Evolutionary conservation across 2,329 filamentous ascomycete genomes (phyloP), one percentile per base, ranked within the genome.

Genomic region (Diaporthe velutina): DNA sequence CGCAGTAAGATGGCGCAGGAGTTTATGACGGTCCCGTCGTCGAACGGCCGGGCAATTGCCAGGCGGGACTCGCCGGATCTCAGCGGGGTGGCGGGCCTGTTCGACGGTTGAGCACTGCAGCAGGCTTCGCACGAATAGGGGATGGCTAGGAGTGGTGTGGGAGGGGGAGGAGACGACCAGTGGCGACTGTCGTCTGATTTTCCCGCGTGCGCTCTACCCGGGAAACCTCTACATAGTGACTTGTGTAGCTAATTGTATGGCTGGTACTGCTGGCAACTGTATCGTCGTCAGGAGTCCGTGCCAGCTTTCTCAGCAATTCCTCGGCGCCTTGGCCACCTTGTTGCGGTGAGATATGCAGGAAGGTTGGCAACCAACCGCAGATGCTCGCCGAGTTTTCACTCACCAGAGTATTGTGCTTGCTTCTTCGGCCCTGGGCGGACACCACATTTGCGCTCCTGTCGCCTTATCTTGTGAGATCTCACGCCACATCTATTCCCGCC

Each of bases 1-100:
- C 84, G 89, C 45, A 90, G 88, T 77, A 90, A 89, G 81, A 90
- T 93, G 91, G 90, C 90, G 7, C 90, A 93, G 80, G 88, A 90
- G 74, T 93, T 93, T 78, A 91, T 93, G 90, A 91, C 86, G 70
- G 86, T 85, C n/a, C 83, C 85, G 13, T 77, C 83, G n/a, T 78
- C 82, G 4, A 78, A 80, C 15, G 81, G 81, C 17, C 82, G 80
- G 8, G 70, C 67, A 4, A 68, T 73, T 25, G 50, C 22, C 19
- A 68, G 54, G 64, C 66, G 57, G 66, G 79, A 80, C 70, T 88
- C 85, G 0, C 88, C 88, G 9, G 89, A 91, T 76, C 80, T 91
- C 66, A 89, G 91, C 68, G 89, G 89, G 0, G 86, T 91, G 22
- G 88, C 89, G 8, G 86, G 86, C 55, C 82, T 91, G 64, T 91